Evolutionary conservation across 202 grass and related monocot species (phyloP).

Genomic region (Zizania palustris): DNA sequence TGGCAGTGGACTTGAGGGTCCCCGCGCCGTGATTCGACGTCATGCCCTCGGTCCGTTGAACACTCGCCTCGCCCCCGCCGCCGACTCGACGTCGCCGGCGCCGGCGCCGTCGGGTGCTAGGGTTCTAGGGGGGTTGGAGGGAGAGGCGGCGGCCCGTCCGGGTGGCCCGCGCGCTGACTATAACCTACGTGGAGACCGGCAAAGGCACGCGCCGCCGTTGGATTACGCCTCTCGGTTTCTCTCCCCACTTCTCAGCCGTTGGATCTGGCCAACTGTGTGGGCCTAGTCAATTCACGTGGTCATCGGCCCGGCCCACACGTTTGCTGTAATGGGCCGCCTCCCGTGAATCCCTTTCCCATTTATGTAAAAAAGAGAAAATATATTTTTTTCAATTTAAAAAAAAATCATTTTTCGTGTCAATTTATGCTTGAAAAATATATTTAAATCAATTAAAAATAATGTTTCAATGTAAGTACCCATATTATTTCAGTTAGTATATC

Average conservation of each 20-base stretch:
- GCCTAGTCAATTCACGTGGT: neutral
- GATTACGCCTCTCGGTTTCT: neutral
- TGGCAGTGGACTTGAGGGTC: conserved; percentile 82
- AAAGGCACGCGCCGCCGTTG: neutral
- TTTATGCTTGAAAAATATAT: too few species aligned
- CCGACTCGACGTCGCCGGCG: neutral
- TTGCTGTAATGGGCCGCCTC: neutral
- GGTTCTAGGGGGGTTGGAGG: conserved; percentile 40
- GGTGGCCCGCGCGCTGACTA: neutral
- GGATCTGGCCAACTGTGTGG: neutral
- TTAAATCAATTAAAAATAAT: too few species aligned
- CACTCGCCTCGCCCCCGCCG: neutral
- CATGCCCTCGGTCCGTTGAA: conserved; percentile 1
- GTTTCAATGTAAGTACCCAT: too few species aligned
- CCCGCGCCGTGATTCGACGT: conserved; percentile 34
- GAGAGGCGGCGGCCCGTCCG: neutral
- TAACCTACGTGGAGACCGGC: neutral
- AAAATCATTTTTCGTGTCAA: too few species aligned
- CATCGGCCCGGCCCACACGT: neutral
- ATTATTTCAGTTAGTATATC: too few species aligned
- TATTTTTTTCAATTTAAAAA: too few species aligned
- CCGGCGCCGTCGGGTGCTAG: conserved; percentile 21
- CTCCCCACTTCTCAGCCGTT: neutral
- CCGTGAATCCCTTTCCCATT: neutral
- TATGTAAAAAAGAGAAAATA: too few species aligned